Conservation (phyloP, 2,329 filamentous ascomycete species). For the Mariannaea elegans region DNA sequence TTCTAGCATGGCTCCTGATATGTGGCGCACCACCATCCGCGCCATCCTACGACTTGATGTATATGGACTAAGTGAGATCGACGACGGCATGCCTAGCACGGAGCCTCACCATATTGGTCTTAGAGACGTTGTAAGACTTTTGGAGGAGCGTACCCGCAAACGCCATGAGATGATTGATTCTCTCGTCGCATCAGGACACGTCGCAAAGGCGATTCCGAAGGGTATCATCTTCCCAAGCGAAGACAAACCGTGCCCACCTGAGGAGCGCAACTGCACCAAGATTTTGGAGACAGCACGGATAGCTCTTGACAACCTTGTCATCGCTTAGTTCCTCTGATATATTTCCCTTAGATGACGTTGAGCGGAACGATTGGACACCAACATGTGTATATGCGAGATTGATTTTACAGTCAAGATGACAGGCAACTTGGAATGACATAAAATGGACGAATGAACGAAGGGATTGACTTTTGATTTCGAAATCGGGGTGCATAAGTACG, state of each 20-base stretch:
- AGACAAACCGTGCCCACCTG: constrained; percentile 40
- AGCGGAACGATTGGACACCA: no score
- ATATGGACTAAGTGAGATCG: constrained; percentile 57
- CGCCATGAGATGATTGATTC: constrained; percentile 62
- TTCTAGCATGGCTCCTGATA: constrained; percentile 57
- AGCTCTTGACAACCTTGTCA: constrained; percentile 63
- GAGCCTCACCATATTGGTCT: constrained; percentile 56
- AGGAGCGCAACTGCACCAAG: constrained; percentile 55
- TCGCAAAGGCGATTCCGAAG: constrained; percentile 36
- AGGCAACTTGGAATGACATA: no score
- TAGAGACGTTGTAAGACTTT: constrained; percentile 60
- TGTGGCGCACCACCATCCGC: constrained; percentile 64
- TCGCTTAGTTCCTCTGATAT: constrained; percentile 45
- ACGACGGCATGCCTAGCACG: constrained; percentile 22
- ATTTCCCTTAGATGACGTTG: not conserved
- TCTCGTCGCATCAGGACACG: constrained; percentile 50
- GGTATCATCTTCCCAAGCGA: constrained; percentile 36
- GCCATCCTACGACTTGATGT: constrained; percentile 65
- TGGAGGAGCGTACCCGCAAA: constrained; percentile 59
- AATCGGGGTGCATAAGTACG: no score
- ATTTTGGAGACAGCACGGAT: constrained; percentile 64
- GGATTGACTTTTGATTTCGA: not conserved
- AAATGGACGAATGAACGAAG: not conserved
- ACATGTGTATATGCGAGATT: no score
- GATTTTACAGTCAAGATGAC: no score